These are phyloP conservation scores for Leccinum broughii DNA, from an alignment of 768 basidiomycete species.

Conservation along the genomic window DNA sequence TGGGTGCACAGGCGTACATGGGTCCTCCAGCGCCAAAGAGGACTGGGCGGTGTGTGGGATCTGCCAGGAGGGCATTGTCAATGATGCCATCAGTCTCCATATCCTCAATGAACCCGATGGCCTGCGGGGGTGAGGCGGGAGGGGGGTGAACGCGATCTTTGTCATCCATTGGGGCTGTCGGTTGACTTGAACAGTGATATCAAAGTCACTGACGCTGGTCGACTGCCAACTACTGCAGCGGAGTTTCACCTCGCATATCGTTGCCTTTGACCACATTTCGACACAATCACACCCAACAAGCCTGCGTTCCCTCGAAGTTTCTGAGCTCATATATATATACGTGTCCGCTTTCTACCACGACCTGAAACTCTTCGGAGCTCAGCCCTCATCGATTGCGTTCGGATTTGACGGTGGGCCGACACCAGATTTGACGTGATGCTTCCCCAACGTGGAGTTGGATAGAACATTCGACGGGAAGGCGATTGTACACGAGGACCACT, in stretches of 20 bases:
- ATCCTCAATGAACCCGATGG: conserved; percentile 25
- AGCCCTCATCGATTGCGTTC: neutral
- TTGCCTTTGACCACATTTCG: neutral
- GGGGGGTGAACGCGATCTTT: conserved; percentile 19
- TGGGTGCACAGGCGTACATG: conserved; percentile 47
- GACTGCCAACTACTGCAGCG: neutral
- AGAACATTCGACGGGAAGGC: neutral
- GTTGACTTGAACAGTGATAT: no score
- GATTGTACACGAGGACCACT: neutral
- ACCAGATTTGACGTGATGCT: neutral
- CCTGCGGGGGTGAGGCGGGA: conserved; percentile 2
- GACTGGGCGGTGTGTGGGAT: conserved; percentile 44
- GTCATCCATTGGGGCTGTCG: conserved; percentile 10
- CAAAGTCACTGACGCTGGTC: neutral
- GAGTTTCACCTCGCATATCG: neutral
- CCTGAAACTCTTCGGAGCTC: neutral
- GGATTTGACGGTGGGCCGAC: neutral
- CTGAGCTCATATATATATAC: neutral
- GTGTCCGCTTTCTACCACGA: neutral
- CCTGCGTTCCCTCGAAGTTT: no score
- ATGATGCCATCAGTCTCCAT: conserved; percentile 25
- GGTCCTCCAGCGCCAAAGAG: conserved; percentile 74
- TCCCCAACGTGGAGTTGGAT: neutral
- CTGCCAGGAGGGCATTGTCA: conserved; percentile 16
- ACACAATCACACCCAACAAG: no score